These are phyloP conservation scores for Ichthyophonus hoferi DNA, from an alignment of 208 protist species.

Conservation along the genomic window DNA sequence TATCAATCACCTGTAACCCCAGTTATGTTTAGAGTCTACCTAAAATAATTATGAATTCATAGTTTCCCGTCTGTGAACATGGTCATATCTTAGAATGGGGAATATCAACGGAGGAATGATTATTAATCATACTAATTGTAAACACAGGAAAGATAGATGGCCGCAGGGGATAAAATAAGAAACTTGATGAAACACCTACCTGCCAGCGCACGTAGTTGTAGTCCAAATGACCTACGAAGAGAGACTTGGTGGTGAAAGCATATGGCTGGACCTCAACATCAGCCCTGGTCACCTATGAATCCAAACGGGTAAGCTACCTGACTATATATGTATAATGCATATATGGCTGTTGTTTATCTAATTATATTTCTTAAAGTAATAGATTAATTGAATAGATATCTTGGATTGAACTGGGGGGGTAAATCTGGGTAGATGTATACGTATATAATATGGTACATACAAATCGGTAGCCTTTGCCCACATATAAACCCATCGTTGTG, in stretches of 20 bases:
- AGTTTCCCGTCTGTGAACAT: neutral
- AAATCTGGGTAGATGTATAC: too few species aligned
- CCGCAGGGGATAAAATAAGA: too few species aligned
- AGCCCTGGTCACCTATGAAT: constrained; percentile 90
- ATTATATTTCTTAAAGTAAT: too few species aligned
- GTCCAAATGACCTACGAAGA: constrained; percentile 99
- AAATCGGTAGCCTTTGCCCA: neutral
- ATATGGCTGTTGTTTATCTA: too few species aligned
- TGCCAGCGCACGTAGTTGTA: constrained; percentile 98
- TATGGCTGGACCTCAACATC: constrained; percentile 99
- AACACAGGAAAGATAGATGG: too few species aligned
- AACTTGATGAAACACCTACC: too few species aligned
- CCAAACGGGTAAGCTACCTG: too few species aligned
- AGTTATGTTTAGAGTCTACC: constrained; percentile 84
- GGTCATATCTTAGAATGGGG: neutral
- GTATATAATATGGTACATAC: too few species aligned
- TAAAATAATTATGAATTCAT: constrained; percentile 30
- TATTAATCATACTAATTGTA: neutral
- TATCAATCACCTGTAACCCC: constrained; percentile 99
- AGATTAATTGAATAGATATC: too few species aligned
- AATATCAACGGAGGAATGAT: neutral
- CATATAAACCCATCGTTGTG: too few species aligned
- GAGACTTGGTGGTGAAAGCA: constrained; percentile 99
- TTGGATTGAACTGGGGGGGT: too few species aligned
- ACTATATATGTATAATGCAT: too few species aligned